A percentile compares a stretch with the other conserved stretches of the same genome.
These are phyloP conservation scores for Batkoa obscura DNA, from an alignment of 371 early-diverging fungal genomes.

Conservation along the genomic window DNA sequence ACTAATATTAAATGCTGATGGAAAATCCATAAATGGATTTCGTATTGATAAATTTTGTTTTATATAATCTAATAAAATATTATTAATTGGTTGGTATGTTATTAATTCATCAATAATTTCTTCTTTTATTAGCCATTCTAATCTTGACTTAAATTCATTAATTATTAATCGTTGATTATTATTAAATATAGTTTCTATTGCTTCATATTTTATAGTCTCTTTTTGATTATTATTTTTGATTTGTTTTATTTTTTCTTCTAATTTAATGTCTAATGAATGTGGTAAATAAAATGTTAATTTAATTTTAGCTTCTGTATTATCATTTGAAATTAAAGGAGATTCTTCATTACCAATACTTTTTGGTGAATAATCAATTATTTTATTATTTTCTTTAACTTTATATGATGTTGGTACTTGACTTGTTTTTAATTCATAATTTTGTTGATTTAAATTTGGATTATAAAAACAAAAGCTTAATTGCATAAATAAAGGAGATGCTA, in stretches of 20 bases:
- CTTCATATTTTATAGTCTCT: too few relatives aligned
- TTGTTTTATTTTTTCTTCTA: too few relatives aligned
- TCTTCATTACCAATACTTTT: slow-evolving; percentile 32
- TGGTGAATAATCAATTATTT: slow-evolving; percentile 31
- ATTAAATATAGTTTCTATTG: slow-evolving; percentile 13
- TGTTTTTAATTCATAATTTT: neutral
- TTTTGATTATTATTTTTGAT: too few relatives aligned
- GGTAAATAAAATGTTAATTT: slow-evolving; percentile 38
- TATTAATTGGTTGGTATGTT: too few relatives aligned
- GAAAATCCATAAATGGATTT: too few relatives aligned
- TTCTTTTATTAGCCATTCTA: slow-evolving; percentile 47
- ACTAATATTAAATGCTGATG: too few relatives aligned
- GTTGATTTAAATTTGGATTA: neutral
- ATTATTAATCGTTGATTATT: slow-evolving; percentile 36
- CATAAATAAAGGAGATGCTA: slow-evolving; percentile 2
- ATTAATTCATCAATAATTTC: too few relatives aligned
- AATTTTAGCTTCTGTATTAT: slow-evolving; percentile 43
- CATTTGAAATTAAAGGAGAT: slow-evolving; percentile 46
- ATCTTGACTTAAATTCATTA: slow-evolving; percentile 28
- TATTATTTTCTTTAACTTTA: slow-evolving; percentile 1
- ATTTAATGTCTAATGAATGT: slow-evolving; percentile 27
- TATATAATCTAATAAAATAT: too few relatives aligned
- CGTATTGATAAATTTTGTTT: too few relatives aligned
- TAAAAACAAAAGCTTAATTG: neutral
- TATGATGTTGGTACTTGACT: neutral